Evolutionary conservation across 208 protist genomes (phyloP), one percentile per base, ranked within the genome.

Genomic region (Wallacemonas collosoma): DNA sequence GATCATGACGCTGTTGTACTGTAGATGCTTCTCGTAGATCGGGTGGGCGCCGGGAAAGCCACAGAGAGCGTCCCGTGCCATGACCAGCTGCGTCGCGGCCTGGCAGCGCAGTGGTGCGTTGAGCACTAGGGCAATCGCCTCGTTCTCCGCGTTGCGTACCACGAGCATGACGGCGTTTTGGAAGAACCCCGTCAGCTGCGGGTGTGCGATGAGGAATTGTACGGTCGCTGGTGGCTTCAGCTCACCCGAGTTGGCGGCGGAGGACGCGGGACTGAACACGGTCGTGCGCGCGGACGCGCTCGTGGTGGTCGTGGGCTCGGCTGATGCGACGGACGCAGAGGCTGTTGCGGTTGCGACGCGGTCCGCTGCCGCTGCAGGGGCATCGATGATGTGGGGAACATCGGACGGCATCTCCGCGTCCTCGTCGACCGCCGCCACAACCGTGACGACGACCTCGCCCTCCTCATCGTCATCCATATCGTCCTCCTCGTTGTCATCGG

Each of bases 151-250:
- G 69, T 85, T 68, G 56, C 83, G 86, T 63, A 93, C 81, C 44
- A 95, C 71, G 17, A 95, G 77, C 70, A 93, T 69, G 41, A 92
- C 85, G 1, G 75, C 90, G 72, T 82, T 69, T 11, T 74, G 69
- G 74, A 93, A 93, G 65, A 93, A 95, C 38, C 88, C 84, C 35
- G 70, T 74, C 7, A 90, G 70, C 57, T 87, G 85, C 8, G 91
- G 91, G 71, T 95, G 91, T 3, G 91, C 57, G 26, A 93, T 67
- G 1, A 95, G 82, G 15, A 95, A 76, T 67, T 93, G 91, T 53
- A 90, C 88, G 11, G 78, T 57, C 51, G 77, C 74, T 11, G 85
- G 83, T 26, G 82, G 73, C 40, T 64, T 69, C 35, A 57, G 17
- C 4, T 38, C 50, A 43, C 38, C 41, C 60, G 60, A 45, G 40